Percentiles rank a stretch among this genome's conserved stretches.
These are phyloP conservation scores for Thyridium curvatum DNA, from an alignment of 2,329 filamentous ascomycete species.

Conservation along the genomic window DNA sequence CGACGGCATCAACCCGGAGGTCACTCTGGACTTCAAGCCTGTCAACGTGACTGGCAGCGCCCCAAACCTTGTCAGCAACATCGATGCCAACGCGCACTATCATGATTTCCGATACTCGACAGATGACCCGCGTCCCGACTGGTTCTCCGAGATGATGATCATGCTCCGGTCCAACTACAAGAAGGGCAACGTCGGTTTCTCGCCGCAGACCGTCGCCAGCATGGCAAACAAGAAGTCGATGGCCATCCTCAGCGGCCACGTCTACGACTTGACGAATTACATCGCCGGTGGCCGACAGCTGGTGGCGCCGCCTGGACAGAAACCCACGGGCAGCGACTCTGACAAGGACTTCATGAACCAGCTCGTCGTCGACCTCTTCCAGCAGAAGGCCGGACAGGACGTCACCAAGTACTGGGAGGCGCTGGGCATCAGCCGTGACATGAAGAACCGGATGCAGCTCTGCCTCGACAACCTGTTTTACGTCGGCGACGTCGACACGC, in stretches of 20 bases:
- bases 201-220: conserved; percentile 66
- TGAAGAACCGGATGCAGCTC: conserved; percentile 64
- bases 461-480: conserved; percentile 96
- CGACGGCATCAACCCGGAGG: conserved; percentile 57
- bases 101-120: conserved; percentile 88
- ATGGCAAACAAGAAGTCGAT: conserved; percentile 60
- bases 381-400: conserved; percentile 67
- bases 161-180: conserved; percentile 72
- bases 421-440: conserved; percentile 45
- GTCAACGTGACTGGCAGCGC: conserved; percentile 64
- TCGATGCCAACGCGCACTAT: conserved; percentile 71
- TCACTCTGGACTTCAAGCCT: conserved; percentile 78
- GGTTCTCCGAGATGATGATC: conserved; percentile 86
- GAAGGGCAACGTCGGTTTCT: conserved; percentile 84
- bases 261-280: conserved; percentile 90
- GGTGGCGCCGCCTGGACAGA: conserved; percentile 46
- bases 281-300: conserved; percentile 66
- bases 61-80: conserved; percentile 55
- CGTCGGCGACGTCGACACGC: conserved; percentile 83
- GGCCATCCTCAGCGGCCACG: conserved; percentile 68
- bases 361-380: conserved; percentile 70
- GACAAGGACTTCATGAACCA: conserved; percentile 74
- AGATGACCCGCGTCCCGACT: conserved; percentile 78
- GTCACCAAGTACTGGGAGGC: conserved; percentile 77
- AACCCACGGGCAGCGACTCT: conserved; percentile 30